phyloP scores from a whole-genome alignment of 2,329 filamentous ascomycete species.

The Fusarium tanahbumbuense region DNA sequence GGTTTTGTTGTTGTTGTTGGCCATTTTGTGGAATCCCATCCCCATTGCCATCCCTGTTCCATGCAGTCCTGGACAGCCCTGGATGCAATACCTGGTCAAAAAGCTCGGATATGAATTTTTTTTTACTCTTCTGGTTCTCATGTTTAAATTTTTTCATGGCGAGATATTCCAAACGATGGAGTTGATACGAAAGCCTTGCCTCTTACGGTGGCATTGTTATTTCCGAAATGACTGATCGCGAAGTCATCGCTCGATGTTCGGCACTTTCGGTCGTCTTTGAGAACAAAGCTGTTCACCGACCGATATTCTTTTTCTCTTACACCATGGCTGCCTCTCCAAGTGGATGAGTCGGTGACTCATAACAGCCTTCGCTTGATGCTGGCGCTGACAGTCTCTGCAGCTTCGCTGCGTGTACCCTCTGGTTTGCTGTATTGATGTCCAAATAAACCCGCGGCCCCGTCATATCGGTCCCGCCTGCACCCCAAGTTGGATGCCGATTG shows the following conservation, averaged over 20 bases:
- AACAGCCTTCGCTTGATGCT: conserved; percentile 31
- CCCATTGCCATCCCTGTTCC: conserved; percentile 42
- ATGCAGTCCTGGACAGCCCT: conserved; percentile 38
- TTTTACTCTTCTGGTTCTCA: conserved; percentile 27
- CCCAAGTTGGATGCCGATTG: conserved; percentile 46
- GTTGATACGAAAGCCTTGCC: conserved; percentile 15
- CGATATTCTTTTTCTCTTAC: conserved; percentile 2
- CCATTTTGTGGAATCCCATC: conserved; percentile 34
- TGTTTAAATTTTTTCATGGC: conserved; percentile 24
- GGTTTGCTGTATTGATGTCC: conserved; percentile 49
- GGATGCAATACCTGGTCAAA: conserved; percentile 36
- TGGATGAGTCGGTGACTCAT: conserved; percentile 46
- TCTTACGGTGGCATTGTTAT: conserved; percentile 8
- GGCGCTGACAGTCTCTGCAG: conserved; percentile 40
- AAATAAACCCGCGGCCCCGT: conserved; percentile 45
- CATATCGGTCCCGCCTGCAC: conserved; percentile 45
- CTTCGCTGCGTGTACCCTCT: conserved; percentile 37
- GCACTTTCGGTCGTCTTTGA: not conserved
- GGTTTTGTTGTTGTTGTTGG: conserved; percentile 38
- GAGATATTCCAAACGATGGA: conserved; percentile 17
- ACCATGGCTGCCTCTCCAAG: conserved; percentile 16
- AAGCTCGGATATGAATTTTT: conserved; percentile 34
- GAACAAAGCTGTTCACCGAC: not conserved
- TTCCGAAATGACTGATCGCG: conserved; percentile 16
- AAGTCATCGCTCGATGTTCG: conserved; percentile 13